Percentiles rank a stretch among this genome's conserved stretches.
Conservation (phyloP, 1,284 basidiomycete species). For the Thelephora terrestris region DNA sequence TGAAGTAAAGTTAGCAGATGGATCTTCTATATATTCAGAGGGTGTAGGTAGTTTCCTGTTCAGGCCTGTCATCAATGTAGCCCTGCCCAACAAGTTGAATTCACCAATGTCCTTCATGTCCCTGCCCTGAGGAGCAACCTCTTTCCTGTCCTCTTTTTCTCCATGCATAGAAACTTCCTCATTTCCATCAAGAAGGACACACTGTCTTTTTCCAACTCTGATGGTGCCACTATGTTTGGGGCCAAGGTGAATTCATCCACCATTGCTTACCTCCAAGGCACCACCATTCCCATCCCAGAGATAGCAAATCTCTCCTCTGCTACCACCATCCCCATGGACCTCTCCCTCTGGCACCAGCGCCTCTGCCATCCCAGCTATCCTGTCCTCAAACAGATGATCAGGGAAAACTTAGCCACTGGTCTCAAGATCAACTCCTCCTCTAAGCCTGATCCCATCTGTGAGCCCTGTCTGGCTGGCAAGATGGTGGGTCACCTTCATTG, state of each 20-base stretch:
- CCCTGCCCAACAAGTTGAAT: conserved; percentile 13
- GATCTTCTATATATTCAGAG: conserved; percentile 19
- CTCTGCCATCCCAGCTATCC: conserved; percentile 7
- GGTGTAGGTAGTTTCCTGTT: conserved; percentile 24
- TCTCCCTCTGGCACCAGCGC: conserved; percentile 11
- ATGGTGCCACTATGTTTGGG: conserved; percentile 5
- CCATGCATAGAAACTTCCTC: conserved; percentile 7
- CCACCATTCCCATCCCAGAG: conserved; percentile 8
- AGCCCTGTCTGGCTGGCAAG: conserved; percentile 17
- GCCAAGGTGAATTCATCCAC: conserved; percentile 9
- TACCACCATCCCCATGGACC: conserved; percentile 9
- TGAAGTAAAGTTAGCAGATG: conserved; percentile 22
- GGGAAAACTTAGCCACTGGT: conserved; percentile 3
- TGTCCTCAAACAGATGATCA: neutral
- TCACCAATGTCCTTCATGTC: conserved; percentile 25
- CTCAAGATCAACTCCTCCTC: conserved; percentile 5
- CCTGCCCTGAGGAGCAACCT: conserved; percentile 23
- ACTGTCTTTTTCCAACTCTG: conserved; percentile 9
- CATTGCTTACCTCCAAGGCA: conserved; percentile 12
- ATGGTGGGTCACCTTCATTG: conserved; percentile 27
- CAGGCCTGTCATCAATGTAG: conserved; percentile 12
- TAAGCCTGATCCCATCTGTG: conserved; percentile 15
- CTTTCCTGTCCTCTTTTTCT: conserved; percentile 20
- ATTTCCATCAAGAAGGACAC: conserved; percentile 8
- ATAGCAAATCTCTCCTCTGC: conserved; percentile 5